phyloP scores from a whole-genome alignment of 225 moss, liverwort and hornwort genomes.

The Pleurozium schreberi region DNA sequence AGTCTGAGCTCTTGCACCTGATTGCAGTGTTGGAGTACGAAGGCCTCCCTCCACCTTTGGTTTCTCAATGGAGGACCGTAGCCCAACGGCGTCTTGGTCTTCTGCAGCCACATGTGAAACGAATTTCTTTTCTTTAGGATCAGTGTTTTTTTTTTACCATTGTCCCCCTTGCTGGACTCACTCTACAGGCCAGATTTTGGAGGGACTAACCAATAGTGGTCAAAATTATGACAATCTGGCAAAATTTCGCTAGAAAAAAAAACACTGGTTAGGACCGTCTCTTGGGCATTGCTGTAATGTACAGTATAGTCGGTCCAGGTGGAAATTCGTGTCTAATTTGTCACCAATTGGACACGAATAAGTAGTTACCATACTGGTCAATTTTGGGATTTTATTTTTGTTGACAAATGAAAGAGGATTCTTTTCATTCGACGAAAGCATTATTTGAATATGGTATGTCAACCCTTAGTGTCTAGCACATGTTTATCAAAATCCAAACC shows the following conservation, averaged over 20 bases:
- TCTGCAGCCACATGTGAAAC: constrained; percentile 35
- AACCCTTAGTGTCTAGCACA: too few species aligned
- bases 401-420: not conserved
- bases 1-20: not conserved
- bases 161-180: too few species aligned
- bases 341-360: too few species aligned
- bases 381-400: not conserved
- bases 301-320: too few species aligned
- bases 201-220: too few species aligned
- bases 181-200: too few species aligned
- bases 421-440: not conserved
- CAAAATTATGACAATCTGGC: too few species aligned
- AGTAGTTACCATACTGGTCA: not conserved
- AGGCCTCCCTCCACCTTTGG: constrained; percentile 58
- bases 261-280: not conserved
- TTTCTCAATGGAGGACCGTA: constrained; percentile 36
- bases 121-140: not conserved
- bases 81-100: constrained; percentile 44
- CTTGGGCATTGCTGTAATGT: not conserved
- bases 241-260: too few species aligned
- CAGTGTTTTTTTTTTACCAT: too few species aligned
- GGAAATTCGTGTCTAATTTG: too few species aligned
- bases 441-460: not conserved
- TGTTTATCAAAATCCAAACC: too few species aligned
- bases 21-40: constrained; percentile 81